Base-by-base conservation (phyloP, 352 stramenopile species). In the Pythium sp. region DNA sequence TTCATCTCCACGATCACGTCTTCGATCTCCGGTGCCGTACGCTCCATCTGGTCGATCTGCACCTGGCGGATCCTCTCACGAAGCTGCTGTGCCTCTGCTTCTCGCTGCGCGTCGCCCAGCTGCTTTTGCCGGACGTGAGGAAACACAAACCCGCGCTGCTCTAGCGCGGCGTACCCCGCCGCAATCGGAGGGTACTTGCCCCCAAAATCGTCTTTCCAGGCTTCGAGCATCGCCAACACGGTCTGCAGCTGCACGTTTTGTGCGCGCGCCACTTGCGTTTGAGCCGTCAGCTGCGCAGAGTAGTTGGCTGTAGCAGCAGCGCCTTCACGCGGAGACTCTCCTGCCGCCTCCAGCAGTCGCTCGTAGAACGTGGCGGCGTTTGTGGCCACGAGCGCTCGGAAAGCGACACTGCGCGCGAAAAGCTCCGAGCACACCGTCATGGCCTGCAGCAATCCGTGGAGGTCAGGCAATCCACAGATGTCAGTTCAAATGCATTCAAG, bases 1-100 rank as follows among this genome's bases (percentile, higher is more conserved):
- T 93, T 77, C 85, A 91, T 91, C 68, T 91, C 85, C 22, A 77
- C 60, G 2, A 93, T 63, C 60, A 85, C 72, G 18, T 78, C 70
- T 70, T 91, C 83, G 71, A 93, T 92, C 65, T 93, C 85, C 0
- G 80, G 77, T 20, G 84, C 71, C 47, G 74, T 67, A 24, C 64
- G 67, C 8, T 55, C 69, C 80, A 93, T 91, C 12, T 68, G 55
- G 26, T 71, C 26, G 47, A 73, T 71, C 22, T 79, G 72, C 30
- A 56, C 51, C 11, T 67, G 46, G 12, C 53, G 64, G 15, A 80
- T 58, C 20, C 66, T 57, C 14, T 30, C 26, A 15, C 69, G 68
- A 20, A 74, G 41, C 8, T 22, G 38, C 56, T 24, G n/a, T 57
- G 65, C 32, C 73, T 73, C 38, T 68, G 58, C 38, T 77, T 78